Percentiles rank a stretch among this genome's conserved stretches.
Conservation (phyloP, 2,329 filamentous ascomycete genomes). For the Colletotrichum tamarilloi region DNA sequence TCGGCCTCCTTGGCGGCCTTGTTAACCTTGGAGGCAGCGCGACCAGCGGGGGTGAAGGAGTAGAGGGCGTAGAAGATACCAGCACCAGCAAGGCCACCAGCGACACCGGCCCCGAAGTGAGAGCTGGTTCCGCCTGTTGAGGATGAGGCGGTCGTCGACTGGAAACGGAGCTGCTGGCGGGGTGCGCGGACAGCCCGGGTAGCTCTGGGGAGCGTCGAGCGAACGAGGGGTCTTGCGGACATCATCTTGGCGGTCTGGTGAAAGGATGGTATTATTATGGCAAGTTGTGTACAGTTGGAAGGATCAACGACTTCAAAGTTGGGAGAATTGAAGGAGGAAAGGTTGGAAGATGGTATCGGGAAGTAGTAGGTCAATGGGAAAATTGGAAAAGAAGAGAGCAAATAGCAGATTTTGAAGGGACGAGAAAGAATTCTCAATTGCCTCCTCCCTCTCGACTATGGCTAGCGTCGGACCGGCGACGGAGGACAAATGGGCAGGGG, state of each 20-base stretch:
- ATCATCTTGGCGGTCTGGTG: constrained; percentile 41
- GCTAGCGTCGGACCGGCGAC: constrained; percentile 1
- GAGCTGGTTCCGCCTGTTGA: constrained; percentile 42
- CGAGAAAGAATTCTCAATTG: background rate
- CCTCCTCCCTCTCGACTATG: background rate
- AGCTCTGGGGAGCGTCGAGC: constrained; percentile 42
- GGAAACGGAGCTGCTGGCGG: constrained; percentile 50
- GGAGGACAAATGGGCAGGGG: constrained; percentile 3
- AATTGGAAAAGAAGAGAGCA: background rate
- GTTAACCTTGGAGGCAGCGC: constrained; percentile 55
- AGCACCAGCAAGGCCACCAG: constrained; percentile 57
- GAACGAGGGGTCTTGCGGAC: constrained; percentile 43
- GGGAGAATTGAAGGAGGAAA: background rate
- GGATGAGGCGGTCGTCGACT: constrained; percentile 50
- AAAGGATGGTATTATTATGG: too few relatives aligned
- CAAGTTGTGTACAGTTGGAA: background rate
- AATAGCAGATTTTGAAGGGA: constrained; percentile 16
- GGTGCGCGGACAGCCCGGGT: constrained; percentile 41
- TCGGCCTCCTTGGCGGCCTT: constrained; percentile 65
- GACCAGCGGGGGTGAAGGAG: constrained; percentile 56
- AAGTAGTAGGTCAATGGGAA: background rate
- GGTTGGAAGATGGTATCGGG: background rate
- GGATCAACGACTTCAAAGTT: too few relatives aligned
- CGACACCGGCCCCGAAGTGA: constrained; percentile 53
- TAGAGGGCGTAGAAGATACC: constrained; percentile 55